A percentile compares a stretch with the other conserved stretches of the same genome.
Conservation (phyloP, 116 monocot genomes). For the Trichopus zeylanicus region DNA sequence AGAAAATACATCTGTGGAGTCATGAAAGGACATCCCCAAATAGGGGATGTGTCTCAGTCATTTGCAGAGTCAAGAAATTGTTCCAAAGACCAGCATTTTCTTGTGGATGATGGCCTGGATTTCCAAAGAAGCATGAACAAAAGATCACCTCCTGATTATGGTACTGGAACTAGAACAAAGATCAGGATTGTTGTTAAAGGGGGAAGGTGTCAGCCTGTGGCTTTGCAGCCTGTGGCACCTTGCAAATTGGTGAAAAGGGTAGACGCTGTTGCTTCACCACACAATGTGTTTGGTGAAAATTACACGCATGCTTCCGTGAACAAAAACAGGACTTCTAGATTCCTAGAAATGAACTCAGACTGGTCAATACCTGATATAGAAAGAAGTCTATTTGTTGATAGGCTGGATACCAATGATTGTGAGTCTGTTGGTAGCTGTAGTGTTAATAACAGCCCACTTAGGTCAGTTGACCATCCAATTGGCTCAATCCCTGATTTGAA, state of each 20-base stretch:
- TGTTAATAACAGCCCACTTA: no score
- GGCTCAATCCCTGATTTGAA: slow-evolving; percentile 11
- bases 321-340: slow-evolving; percentile 8
- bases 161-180: slow-evolving; percentile 16
- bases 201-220: background rate
- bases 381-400: no score
- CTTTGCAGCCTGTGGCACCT: background rate
- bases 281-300: no score
- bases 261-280: no score
- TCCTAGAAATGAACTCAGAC: slow-evolving; percentile 4
- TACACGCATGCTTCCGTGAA: slow-evolving; percentile 35
- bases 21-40: slow-evolving; percentile 7
- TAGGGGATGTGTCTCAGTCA: background rate
- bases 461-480: background rate
- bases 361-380: background rate
- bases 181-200: no score
- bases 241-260: slow-evolving; percentile 25
- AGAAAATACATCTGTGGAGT: background rate
- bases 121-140: slow-evolving; percentile 26
- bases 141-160: slow-evolving; percentile 2
- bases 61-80: background rate
- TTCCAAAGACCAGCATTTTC: background rate
- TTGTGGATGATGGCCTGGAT: no score
- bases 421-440: no score
- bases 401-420: no score